These are phyloP conservation scores for Xylariaceae sp. DNA, from an alignment of 2,329 filamentous ascomycete genomes.

Conservation along the genomic window DNA sequence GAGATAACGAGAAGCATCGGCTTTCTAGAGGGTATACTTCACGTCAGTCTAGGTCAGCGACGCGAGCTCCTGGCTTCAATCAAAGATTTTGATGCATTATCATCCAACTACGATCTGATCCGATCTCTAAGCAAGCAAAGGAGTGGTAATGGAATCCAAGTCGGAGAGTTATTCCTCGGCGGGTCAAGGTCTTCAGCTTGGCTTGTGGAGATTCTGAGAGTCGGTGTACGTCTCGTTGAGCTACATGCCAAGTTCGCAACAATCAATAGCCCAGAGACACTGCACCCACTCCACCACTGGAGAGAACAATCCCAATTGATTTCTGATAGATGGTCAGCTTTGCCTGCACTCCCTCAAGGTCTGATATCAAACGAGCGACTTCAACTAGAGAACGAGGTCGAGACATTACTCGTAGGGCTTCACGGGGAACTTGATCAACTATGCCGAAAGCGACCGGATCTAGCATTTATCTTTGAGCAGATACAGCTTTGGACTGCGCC, in stretches of 20 bases:
- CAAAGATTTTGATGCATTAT: slow-evolving; percentile 34
- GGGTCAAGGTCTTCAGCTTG: slow-evolving; percentile 42
- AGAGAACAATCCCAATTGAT: slow-evolving; percentile 42
- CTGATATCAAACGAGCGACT: slow-evolving; percentile 39
- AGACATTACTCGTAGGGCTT: slow-evolving; percentile 34
- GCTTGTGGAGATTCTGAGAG: slow-evolving; percentile 64
- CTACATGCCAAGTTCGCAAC: slow-evolving; percentile 64
- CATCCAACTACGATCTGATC: slow-evolving; percentile 32
- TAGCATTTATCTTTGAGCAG: slow-evolving; percentile 63
- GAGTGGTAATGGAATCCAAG: slow-evolving; percentile 15
- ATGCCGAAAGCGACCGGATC: slow-evolving; percentile 46
- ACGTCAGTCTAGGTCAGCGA: slow-evolving; percentile 60
- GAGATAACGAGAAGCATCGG: slow-evolving; percentile 77
- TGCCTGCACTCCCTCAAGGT: slow-evolving; percentile 46
- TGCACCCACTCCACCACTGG: slow-evolving; percentile 46
- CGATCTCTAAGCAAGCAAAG: slow-evolving; percentile 27
- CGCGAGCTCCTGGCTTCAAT: slow-evolving; percentile 39
- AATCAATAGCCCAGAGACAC: slow-evolving; percentile 40
- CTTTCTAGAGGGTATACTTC: slow-evolving; percentile 80
- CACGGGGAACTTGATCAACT: slow-evolving; percentile 38
- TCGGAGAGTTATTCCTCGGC: slow-evolving; percentile 15
- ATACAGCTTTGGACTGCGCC: slow-evolving; percentile 59
- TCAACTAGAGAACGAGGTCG: slow-evolving; percentile 30
- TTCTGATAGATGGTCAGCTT: slow-evolving; percentile 34
- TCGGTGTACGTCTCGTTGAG: slow-evolving; percentile 57